Evolutionary conservation across 2,329 filamentous ascomycete genomes (phyloP).

Genomic region (Cryphonectria parasitica): DNA sequence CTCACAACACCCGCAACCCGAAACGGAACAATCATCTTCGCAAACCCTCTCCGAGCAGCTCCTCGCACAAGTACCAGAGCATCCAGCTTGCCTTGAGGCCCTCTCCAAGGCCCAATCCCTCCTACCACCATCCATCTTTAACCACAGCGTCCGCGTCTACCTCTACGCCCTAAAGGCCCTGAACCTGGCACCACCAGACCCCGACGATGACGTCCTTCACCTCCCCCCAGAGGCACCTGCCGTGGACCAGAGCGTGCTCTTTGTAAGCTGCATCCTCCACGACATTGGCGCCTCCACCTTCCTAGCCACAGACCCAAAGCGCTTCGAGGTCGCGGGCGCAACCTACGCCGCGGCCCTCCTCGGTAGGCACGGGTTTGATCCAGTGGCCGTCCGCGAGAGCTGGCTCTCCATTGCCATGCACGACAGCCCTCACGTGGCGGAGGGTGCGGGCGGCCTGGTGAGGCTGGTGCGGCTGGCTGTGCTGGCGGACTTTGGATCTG

Average conservation of each 20-base stretch:
- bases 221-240: slow-evolving; percentile 11
- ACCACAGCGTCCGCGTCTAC: slow-evolving; percentile 35
- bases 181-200: slow-evolving; percentile 2
- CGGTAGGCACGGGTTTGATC: slow-evolving; percentile 33
- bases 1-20: background rate
- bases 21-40: background rate
- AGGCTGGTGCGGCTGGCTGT: slow-evolving; percentile 40
- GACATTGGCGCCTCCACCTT: slow-evolving; percentile 40
- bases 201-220: background rate
- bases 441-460: slow-evolving; percentile 41
- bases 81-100: slow-evolving; percentile 34
- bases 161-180: slow-evolving; percentile 33
- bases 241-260: slow-evolving; percentile 34
- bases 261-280: slow-evolving; percentile 42
- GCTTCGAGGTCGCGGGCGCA: slow-evolving; percentile 41
- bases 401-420: slow-evolving; percentile 44
- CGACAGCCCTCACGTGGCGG: slow-evolving; percentile 42
- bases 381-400: slow-evolving; percentile 36
- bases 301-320: slow-evolving; percentile 37
- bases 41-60: slow-evolving; percentile 12
- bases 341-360: slow-evolving; percentile 38
- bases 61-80: slow-evolving; percentile 30
- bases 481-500: slow-evolving; percentile 38
- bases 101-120: slow-evolving; percentile 31
- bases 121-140: slow-evolving; percentile 33